phyloP scores from a whole-genome alignment of 192 early-diverging fungal species.

The Coemansia sp. region DNA sequence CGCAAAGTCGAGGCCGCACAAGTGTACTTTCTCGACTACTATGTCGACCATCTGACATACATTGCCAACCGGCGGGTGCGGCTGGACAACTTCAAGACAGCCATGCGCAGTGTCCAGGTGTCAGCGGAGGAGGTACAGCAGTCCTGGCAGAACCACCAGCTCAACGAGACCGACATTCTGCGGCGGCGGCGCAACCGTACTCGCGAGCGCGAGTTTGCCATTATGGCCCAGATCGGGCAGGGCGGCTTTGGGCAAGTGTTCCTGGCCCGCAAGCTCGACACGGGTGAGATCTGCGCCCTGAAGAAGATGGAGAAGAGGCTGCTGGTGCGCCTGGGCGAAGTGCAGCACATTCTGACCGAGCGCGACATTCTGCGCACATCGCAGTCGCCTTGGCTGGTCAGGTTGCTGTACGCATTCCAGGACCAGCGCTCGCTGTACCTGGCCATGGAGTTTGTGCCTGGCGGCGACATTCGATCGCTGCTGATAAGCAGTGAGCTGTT shows the following conservation, averaged over 20 bases:
- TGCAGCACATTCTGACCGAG: conserved; percentile 67
- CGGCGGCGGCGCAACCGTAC: conserved; percentile 64
- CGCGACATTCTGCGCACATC: conserved; percentile 69
- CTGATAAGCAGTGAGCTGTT: conserved; percentile 68
- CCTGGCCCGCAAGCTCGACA: conserved; percentile 64
- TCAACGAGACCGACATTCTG: conserved; percentile 55
- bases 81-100: conserved; percentile 51
- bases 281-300: conserved; percentile 63
- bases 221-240: conserved; percentile 70
- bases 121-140: conserved; percentile 34
- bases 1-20: conserved; percentile 46
- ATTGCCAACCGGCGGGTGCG: conserved; percentile 61
- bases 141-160: conserved; percentile 35
- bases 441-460: conserved; percentile 65
- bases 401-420: conserved; percentile 86
- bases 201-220: conserved; percentile 59
- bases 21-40: conserved; percentile 74
- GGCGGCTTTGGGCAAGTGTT: conserved; percentile 78
- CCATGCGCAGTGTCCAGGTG: conserved; percentile 35
- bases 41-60: conserved; percentile 76
- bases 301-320: conserved; percentile 73
- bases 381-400: conserved; percentile 76
- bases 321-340: conserved; percentile 61
- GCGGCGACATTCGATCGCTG: conserved; percentile 74
- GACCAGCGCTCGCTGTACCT: conserved; percentile 65